Conservation (phyloP, 495 filamentous ascomycete species). For the Penicillium flavigenum region DNA sequence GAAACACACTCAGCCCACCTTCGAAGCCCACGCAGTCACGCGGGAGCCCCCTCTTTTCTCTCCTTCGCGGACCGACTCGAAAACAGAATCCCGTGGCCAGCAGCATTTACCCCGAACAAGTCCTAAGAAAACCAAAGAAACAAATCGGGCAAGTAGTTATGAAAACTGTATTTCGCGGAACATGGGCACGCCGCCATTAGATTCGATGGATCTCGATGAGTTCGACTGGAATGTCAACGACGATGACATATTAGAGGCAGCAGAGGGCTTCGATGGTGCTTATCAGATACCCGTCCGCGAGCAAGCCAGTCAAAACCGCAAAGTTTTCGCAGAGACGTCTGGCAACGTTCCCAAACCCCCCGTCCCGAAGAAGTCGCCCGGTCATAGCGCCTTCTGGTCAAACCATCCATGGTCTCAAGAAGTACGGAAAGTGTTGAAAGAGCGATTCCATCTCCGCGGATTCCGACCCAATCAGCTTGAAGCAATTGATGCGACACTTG, state of each 20-base stretch:
- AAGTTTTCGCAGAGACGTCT: constrained; percentile 56
- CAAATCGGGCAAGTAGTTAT: constrained; percentile 13
- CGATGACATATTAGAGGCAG: constrained; percentile 66
- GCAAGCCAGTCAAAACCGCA: constrained; percentile 31
- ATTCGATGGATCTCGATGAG: constrained; percentile 49
- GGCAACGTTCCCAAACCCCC: constrained; percentile 45
- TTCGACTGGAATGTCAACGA: constrained; percentile 67
- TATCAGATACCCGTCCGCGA: constrained; percentile 30
- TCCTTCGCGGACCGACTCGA: constrained; percentile 6
- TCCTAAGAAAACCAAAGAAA: constrained; percentile 10
- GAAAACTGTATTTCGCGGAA: constrained; percentile 46
- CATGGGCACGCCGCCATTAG: constrained; percentile 44
- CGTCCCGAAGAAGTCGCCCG: constrained; percentile 34
- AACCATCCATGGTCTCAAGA: constrained; percentile 78
- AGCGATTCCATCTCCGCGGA: constrained; percentile 77
- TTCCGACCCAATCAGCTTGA: constrained; percentile 93
- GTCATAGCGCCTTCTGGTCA: constrained; percentile 40
- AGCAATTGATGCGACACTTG: constrained; percentile 89
- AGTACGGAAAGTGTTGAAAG: constrained; percentile 71
- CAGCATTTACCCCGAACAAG: constrained; percentile 13
- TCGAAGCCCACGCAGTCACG: neutral
- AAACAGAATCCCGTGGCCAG: constrained; percentile 2
- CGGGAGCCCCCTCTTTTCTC: neutral
- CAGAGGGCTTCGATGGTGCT: constrained; percentile 54
- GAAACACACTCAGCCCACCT: neutral